Conservation (phyloP, 1,139 yeast species). For the Yamadazyma conglobata region DNA sequence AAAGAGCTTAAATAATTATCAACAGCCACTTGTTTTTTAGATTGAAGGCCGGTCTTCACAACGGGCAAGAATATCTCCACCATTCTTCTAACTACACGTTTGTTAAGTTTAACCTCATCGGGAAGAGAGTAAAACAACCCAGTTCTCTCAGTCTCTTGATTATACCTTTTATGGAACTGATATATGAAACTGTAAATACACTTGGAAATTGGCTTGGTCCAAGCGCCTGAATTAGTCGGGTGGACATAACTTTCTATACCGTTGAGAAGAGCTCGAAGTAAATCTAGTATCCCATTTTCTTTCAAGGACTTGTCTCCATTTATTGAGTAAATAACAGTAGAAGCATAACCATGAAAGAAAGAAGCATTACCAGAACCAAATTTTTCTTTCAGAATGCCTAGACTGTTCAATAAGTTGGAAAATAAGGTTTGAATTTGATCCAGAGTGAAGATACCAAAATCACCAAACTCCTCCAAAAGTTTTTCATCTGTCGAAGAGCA, state of each 20-base stretch:
- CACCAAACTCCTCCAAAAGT: constrained; percentile 16
- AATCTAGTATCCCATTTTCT: constrained; percentile 48
- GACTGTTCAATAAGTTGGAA: constrained; percentile 52
- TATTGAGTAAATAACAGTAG: constrained; percentile 63
- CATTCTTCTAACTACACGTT: constrained; percentile 44
- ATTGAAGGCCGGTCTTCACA: constrained; percentile 72
- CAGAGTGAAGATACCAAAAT: constrained; percentile 60
- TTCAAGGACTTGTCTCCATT: constrained; percentile 44
- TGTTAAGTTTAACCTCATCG: constrained; percentile 39
- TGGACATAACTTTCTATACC: constrained; percentile 84
- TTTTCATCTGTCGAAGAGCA: neutral
- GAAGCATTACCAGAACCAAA: constrained; percentile 37
- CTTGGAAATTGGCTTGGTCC: constrained; percentile 74
- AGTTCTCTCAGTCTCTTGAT: constrained; percentile 42
- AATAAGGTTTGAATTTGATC: constrained; percentile 60
- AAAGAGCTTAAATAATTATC: constrained; percentile 60
- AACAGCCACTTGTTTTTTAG: constrained; percentile 60
- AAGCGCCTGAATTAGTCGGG: constrained; percentile 85
- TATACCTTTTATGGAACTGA: constrained; percentile 56
- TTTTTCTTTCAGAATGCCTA: constrained; percentile 42
- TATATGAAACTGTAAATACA: constrained; percentile 54
- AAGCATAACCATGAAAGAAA: constrained; percentile 58
- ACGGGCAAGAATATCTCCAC: constrained; percentile 56
- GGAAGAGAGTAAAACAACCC: constrained; percentile 47
- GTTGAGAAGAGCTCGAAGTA: constrained; percentile 54